Base-by-base conservation (phyloP, 768 basidiomycete genomes). In the Russula sp. region DNA sequence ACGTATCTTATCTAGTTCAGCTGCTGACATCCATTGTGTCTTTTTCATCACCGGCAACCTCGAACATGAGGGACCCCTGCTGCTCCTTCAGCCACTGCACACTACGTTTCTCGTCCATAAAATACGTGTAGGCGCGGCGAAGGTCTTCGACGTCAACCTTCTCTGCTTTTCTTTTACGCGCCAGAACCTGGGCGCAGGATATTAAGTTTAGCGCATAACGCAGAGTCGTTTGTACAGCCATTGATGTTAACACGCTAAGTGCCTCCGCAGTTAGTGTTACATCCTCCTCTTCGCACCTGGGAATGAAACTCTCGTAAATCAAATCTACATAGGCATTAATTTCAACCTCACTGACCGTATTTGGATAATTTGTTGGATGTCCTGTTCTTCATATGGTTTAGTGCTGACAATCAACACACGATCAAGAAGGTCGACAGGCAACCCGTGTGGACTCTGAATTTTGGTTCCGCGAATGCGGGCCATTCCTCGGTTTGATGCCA, bases 401-500 rank as follows among this genome's bases (percentile, higher is more conserved):
- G 97, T 99, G 73, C 88, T 91, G 76, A 99, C 94, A 71, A 99
- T 99, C 68, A 98, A 79, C 51, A 98, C 92, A 42, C 96, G 86
- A 77, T 99, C 96, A 59, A 99, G 84, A 38, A 98, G 80, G 75
- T 98, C 96, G 36, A 92, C 87, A 0, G 96, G 96, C 9, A 99
- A 84, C 32, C 96, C 96, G 72, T 99, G 96, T 2, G 96, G 96
- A 68, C 89, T 90, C 70, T 88, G 87, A 78, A 94, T 92, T 72
- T 92, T 94, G 26, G 96, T 98, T 40, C 96, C 96, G 66, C 96
- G 84, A 75, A 99, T 97, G 57, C 91, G 83, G 5, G 94, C 86
- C 84, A 94, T 94, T 5, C 96, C 96, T 18, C 96, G 83, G 74
- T 99, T 99, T 52, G 92, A 93, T 1, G 96, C 96, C 96, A 99